phyloP scores from a whole-genome alignment of 2,329 filamentous ascomycete genomes.

The Trichoderma pleuroti region DNA sequence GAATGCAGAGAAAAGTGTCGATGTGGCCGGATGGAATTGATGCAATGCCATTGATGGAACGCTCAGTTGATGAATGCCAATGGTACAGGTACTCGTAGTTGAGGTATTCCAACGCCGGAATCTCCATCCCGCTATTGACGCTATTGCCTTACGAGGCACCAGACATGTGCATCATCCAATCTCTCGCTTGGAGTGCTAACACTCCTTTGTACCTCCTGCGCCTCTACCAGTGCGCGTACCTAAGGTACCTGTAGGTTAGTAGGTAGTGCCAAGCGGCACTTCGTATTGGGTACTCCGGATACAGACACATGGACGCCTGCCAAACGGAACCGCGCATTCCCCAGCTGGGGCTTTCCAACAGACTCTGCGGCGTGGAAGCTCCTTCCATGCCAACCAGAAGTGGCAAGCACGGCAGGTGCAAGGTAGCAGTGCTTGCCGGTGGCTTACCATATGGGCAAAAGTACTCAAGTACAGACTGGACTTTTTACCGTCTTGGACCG shows the following conservation, averaged over 20 bases:
- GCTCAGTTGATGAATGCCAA: not conserved
- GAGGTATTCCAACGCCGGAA: not conserved
- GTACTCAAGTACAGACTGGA: not conserved
- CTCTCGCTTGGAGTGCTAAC: not conserved
- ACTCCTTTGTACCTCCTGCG: not conserved
- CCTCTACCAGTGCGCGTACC: not conserved
- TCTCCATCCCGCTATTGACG: not conserved
- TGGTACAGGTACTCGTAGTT: too few relatives aligned
- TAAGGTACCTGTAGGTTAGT: too few relatives aligned
- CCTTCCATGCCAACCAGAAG: conserved; percentile 10
- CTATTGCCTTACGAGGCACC: not conserved
- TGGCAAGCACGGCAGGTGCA: conserved; percentile 3
- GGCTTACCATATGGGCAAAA: not conserved
- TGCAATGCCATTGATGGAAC: not conserved
- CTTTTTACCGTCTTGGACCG: not conserved
- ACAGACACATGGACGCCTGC: not conserved
- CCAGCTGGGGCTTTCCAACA: not conserved
- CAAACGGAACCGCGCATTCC: not conserved
- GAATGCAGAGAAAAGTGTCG: not conserved
- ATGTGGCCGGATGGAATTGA: not conserved
- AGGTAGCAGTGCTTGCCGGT: conserved; percentile 3
- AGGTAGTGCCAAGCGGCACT: not conserved
- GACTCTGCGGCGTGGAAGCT: not conserved
- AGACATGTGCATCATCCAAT: not conserved
- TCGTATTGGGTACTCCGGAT: not conserved